Evolutionary conservation across 2,329 filamentous ascomycete species (phyloP), one percentile per base, ranked within the genome.

Genomic region (Fusarium papillatum): DNA sequence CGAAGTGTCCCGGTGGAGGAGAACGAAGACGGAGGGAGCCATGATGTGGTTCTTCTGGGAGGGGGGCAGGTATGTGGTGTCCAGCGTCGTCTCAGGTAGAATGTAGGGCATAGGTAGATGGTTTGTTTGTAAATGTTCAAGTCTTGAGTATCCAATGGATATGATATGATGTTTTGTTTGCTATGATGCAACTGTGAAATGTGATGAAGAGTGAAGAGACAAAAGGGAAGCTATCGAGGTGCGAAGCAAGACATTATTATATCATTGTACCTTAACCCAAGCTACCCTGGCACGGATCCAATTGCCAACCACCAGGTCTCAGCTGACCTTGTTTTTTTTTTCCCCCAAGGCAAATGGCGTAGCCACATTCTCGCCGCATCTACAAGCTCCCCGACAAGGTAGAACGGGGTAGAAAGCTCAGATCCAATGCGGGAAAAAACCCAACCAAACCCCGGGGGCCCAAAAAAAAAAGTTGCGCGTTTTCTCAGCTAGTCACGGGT

Each of bases 21-120:
- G 77, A 59, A 84, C 73, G 72, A 80, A 83, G 62, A 84, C 82
- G 57, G 78, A 79, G 41, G 78, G 77, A 10, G 79, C 72, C 79
- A 80, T 79, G 46, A 64, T 66, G 61, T 63, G 68, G 46, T 70
- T 31, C n/a, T 61, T 66, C 31, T 66, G 43, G 31, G 62, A 26
- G 26, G 75, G 63, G 38, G 63, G 36, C n/a, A 76, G 70, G 41
- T 76, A 69, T 22, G 36, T 53, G 68, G 34, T 59, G 59, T 53
- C 60, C 43, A 57, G 63, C 55, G 41, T 66, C 24, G 46, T 50
- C 39, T 67, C 53, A 41, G 57, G 41, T 36, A 64, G 8, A 31
- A 65, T 70, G 31, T 70, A 66, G 62, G 59, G 67, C 70, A 76
- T 73, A 43, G 38, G 26, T 63, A 19, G 24, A 22, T 57, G 46